Evolutionary conservation across 106 monocot species (phyloP).

Genomic region (Dioscorea zingiberensis): DNA sequence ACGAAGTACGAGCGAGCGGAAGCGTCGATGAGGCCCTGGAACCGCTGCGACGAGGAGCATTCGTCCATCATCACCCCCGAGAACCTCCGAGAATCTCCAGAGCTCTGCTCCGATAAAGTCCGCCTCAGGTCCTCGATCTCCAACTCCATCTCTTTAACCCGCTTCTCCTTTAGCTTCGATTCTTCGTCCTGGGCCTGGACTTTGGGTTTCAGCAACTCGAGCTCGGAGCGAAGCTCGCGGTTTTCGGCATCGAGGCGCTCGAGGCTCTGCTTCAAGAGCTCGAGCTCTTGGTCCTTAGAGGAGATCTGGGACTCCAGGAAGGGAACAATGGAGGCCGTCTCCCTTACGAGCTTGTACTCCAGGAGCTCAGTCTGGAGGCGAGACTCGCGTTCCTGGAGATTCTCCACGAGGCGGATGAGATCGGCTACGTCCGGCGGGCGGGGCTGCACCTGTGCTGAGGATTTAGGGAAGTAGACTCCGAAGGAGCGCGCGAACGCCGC

Average conservation of each 20-base stretch:
- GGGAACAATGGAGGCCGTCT: slow-evolving; percentile 85
- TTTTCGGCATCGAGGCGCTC: slow-evolving; percentile 54
- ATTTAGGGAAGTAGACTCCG: slow-evolving; percentile 71
- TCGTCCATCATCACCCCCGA: slow-evolving; percentile 17
- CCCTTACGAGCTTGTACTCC: slow-evolving; percentile 88
- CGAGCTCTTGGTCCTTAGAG: slow-evolving; percentile 46
- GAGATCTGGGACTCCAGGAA: slow-evolving; percentile 70
- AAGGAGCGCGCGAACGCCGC: slow-evolving; percentile 53
- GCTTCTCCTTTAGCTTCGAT: slow-evolving; percentile 27
- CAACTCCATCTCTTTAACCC: slow-evolving; percentile 41
- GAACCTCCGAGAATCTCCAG: slow-evolving; percentile 2
- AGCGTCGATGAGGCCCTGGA: slow-evolving; percentile 37
- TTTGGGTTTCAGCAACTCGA: slow-evolving; percentile 17
- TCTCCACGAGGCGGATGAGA: slow-evolving; percentile 69
- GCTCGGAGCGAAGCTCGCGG: slow-evolving; percentile 27
- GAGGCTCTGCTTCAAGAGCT: slow-evolving; percentile 15
- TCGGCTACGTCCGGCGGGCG: slow-evolving; percentile 55
- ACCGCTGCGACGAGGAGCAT: slow-evolving; percentile 40
- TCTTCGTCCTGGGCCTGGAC: slow-evolving; percentile 18
- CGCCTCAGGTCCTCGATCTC: slow-evolving; percentile 45
- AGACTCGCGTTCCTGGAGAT: slow-evolving; percentile 81
- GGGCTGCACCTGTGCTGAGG: slow-evolving; percentile 72
- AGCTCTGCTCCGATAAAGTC: slow-evolving; percentile 15
- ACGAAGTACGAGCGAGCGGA: slow-evolving; percentile 21
- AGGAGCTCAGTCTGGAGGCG: slow-evolving; percentile 71